Evolutionary conservation across 495 filamentous ascomycete genomes (phyloP), one percentile per base, ranked within the genome.

Genomic region (Bombardia bombarda): DNA sequence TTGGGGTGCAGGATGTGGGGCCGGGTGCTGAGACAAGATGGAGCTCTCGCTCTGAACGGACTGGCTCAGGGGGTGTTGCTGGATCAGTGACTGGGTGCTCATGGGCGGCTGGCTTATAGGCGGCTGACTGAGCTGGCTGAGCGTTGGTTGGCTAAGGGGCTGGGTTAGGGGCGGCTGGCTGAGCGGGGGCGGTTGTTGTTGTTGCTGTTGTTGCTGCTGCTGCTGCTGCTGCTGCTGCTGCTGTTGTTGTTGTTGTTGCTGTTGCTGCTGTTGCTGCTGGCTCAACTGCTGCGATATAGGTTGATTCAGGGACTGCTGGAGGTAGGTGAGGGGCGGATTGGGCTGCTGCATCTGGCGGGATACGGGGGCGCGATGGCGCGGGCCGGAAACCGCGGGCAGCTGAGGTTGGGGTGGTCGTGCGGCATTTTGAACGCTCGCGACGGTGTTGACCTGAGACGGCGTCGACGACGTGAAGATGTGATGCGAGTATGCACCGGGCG

Each of bases 391-490:
- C 25, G 60, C 52, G 14, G 60, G 51, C 22, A 51, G 42, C 49
- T 66, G 64, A 25, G 48, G 33, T 28, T 54, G 54, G 22, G 62
- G 47, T 35, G 63, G 61, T 35, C 67, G 53, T 13, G 61, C 46
- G 43, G 55, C 67, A 68, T 68, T 65, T 43, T 58, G 51, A 42
- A 63, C 46, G 43, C 53, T 61, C 43, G 54, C 50, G 40, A 62
- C 55, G 43, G 52, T 60, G 31, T 58, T 47, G 36, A 67, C 56
- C 34, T 63, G 65, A 23, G 64, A 57, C 13, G 61, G 52, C 10
- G 60, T 53, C 25, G 61, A 50, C 18, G 43, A 56, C 52, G 52
- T 48, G 52, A 65, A 65, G 32, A 66, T 58, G 41, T 65, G 61
- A 50, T 64, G 57, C 28, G 57, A 32, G 42, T 52, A 55, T 35